Evolutionary conservation across 192 early-diverging fungal genomes (phyloP).

Genomic region (Powellomyces hirtus): DNA sequence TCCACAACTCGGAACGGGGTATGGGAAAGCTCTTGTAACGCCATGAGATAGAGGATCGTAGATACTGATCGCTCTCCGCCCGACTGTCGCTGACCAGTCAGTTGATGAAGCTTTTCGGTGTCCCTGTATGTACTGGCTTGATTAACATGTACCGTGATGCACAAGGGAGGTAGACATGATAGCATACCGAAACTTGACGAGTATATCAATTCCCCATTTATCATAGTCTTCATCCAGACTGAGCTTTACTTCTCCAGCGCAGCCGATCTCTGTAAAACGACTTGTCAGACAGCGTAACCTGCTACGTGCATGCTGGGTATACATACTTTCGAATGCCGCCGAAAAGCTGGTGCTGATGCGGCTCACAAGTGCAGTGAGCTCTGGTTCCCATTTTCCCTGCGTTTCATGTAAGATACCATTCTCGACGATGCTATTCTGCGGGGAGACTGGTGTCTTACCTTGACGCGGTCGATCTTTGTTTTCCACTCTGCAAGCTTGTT

Average conservation of each 20-base stretch:
- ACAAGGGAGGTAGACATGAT: no score
- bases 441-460: constrained; percentile 2
- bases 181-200: constrained; percentile 87
- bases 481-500: constrained; percentile 29
- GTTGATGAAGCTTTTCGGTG: constrained; percentile 73
- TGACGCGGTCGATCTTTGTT: constrained; percentile 19
- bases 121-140: no score
- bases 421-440: no score
- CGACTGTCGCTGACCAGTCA: constrained; percentile 89
- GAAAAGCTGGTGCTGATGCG: constrained; percentile 70
- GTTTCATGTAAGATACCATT: no score
- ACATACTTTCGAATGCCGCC: constrained; percentile 65
- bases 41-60: constrained; percentile 93
- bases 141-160: no score
- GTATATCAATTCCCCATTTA: constrained; percentile 92
- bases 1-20: constrained; percentile 98
- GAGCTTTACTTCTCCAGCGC: constrained; percentile 70
- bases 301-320: no score
- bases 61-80: constrained; percentile 95
- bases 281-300: no score
- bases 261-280: constrained; percentile 65
- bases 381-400: constrained; percentile 66
- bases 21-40: constrained; percentile 82
- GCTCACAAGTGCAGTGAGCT: constrained; percentile 57
- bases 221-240: constrained; percentile 73